Base-by-base conservation (phyloP, 768 basidiomycete species). In the Lactarius hengduanensis region DNA sequence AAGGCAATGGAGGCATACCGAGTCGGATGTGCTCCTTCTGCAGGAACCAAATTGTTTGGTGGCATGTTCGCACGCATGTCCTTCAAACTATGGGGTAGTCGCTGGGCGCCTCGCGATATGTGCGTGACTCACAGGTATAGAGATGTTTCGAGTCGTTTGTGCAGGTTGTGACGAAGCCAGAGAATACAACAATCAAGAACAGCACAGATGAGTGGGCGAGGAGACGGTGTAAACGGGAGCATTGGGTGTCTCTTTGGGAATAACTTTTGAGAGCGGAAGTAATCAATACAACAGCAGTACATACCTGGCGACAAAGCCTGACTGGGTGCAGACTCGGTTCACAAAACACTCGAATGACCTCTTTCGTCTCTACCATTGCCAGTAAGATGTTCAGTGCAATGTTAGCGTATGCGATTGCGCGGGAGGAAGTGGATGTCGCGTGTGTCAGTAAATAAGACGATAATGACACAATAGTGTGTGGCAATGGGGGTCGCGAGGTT, bases 131-230 rank as follows among this genome's bases (percentile, higher is more conserved):
- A 87, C 89, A 78, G 75, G 70, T 88, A 89, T 7, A 82, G 82
- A 34, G 79, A 76, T 0, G 83, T 81, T 64, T 89, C 85, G 5
- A 90, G 75, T 34, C 78, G 81, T 70, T 82, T 87, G 63, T 89
- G 86, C 36, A 90, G 75, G 71, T 89, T 89, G 69, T 91, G 88
- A 20, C 86, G 83, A 32, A 89, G 74, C 87, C 87, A 90, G 16
- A 90, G 77, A 7, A 87, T 79, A 69, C 85, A 87, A 64, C 85
- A 88, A 72, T 90, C 88, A n/a, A 90, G 71, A 28, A 90, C 63
- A 3, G 86, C 82, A 70, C 85, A 86, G 30, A 87, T 67, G 1
- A 82, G 81, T 1, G 85, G 78, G 59, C 81, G 77, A 10, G 78
- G 75, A 5, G 78, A 62, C 1, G 74, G 72, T 9, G 78, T 71